Percentiles rank a stretch among this genome's conserved stretches.
Evolutionary conservation across 2,329 filamentous ascomycete genomes (phyloP).

Genomic region (Penicillium sp.): DNA sequence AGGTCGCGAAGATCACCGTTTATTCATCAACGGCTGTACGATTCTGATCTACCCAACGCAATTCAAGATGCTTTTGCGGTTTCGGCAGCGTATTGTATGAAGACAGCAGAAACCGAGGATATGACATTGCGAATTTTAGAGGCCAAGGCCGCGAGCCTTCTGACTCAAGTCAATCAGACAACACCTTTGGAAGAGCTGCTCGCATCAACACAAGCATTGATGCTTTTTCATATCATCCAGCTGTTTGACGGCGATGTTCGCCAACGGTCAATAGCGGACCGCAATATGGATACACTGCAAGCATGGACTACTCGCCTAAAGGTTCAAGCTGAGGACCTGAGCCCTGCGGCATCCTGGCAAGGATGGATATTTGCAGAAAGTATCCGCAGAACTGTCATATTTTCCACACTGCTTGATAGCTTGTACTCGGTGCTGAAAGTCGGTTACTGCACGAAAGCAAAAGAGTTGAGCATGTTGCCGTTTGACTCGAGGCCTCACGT

Average conservation of each 20-base stretch:
- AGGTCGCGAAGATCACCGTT: constrained; percentile 8
- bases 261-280: constrained; percentile 13
- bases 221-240: constrained; percentile 12
- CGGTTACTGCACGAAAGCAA: constrained; percentile 2
- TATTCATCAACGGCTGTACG: constrained; percentile 16
- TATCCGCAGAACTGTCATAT: constrained; percentile 17
- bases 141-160: neutral
- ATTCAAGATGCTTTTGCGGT: constrained; percentile 16
- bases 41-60: constrained; percentile 11
- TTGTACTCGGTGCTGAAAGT: constrained; percentile 8
- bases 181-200: constrained; percentile 3
- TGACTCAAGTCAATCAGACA: neutral
- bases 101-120: constrained; percentile 8
- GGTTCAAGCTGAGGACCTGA: neutral
- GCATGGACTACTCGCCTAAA: constrained; percentile 9
- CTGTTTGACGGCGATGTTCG: constrained; percentile 18
- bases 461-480: constrained; percentile 8
- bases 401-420: constrained; percentile 6
- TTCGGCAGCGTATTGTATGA: constrained; percentile 12
- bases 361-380: constrained; percentile 17
- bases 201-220: constrained; percentile 3
- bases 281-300: constrained; percentile 6
- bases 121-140: constrained; percentile 13
- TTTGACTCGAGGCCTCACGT: neutral
- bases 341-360: constrained; percentile 4